A percentile compares a stretch with the other conserved stretches of the same genome.
phyloP scores from a whole-genome alignment of 352 stramenopile genomes.

The Phytophthora pluvialis region DNA sequence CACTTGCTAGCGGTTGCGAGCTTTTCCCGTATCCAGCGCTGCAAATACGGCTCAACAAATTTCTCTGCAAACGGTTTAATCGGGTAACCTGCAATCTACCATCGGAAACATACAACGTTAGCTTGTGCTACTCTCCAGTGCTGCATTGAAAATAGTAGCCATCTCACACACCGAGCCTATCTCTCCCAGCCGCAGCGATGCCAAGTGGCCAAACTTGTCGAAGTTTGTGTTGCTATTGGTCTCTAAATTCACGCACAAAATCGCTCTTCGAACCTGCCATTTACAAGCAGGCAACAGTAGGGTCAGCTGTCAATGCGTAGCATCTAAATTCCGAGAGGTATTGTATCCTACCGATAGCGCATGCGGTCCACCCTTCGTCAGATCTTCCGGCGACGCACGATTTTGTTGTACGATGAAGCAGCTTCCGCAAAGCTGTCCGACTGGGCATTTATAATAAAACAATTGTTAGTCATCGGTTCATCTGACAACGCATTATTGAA shows the following conservation, averaged over 20 bases:
- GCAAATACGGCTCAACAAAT: conserved; percentile 76
- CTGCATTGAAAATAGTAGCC: not conserved
- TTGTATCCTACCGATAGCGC: conserved; percentile 53
- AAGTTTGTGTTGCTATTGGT: conserved; percentile 70
- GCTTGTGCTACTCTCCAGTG: not conserved
- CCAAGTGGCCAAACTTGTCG: conserved; percentile 81
- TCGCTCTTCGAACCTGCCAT: conserved; percentile 65
- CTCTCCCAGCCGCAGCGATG: conserved; percentile 69
- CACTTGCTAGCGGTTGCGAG: conserved; percentile 49
- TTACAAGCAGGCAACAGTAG: conserved; percentile 2
- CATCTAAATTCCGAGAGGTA: not conserved
- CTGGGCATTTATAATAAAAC: conserved; percentile 30
- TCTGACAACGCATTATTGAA: conserved; percentile 9
- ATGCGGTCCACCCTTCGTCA: conserved; percentile 63
- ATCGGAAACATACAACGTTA: conserved; percentile 16
- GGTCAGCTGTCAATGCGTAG: conserved; percentile 5
- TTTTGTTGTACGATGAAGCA: conserved; percentile 80
- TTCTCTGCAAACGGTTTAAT: conserved; percentile 84
- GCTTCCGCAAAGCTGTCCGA: conserved; percentile 69
- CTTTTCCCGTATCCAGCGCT: conserved; percentile 85
- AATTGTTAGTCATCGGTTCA: not conserved
- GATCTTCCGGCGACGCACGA: conserved; percentile 67
- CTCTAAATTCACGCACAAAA: conserved; percentile 76
- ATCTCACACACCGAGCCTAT: conserved; percentile 55
- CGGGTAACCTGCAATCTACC: conserved; percentile 75